Percentiles rank a stretch among this genome's conserved stretches.
These are phyloP conservation scores for Przewalskia tangutica DNA, from an alignment of 257 asterid species.

Conservation along the genomic window DNA sequence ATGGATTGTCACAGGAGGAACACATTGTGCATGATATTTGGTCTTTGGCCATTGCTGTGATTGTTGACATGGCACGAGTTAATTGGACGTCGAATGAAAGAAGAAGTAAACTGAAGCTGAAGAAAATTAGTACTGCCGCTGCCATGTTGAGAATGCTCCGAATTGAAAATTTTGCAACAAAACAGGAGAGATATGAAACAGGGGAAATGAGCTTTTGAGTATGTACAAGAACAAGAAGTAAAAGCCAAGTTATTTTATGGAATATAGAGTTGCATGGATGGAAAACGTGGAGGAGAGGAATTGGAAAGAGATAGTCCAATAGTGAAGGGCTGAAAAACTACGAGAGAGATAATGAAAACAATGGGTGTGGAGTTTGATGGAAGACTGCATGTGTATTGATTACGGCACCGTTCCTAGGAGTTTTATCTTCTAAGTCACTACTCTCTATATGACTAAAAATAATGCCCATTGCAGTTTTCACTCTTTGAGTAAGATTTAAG, in stretches of 20 bases:
- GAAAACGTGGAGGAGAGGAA: too few relatives aligned
- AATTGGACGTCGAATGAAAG: background rate
- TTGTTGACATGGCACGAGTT: conserved; percentile 25
- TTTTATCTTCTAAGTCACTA: background rate
- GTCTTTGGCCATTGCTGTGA: conserved; percentile 33
- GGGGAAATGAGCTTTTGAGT: background rate
- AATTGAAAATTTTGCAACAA: too few relatives aligned
- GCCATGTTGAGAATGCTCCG: conserved; percentile 20
- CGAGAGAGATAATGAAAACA: background rate
- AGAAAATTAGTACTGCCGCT: conserved; percentile 5
- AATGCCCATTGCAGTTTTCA: background rate
- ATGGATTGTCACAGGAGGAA: conserved; percentile 58
- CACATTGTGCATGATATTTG: conserved; percentile 61
- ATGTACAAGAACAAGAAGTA: background rate
- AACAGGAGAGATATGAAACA: background rate
- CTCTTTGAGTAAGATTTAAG: background rate
- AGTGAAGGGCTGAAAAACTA: background rate
- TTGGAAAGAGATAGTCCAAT: background rate
- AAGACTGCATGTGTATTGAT: conserved; percentile 2
- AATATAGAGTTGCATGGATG: too few relatives aligned
- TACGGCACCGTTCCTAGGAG: conserved; percentile 17
- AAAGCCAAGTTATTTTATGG: background rate
- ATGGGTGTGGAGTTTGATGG: background rate
- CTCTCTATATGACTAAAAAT: background rate
- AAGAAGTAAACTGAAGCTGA: background rate